These are phyloP conservation scores for Sphagnum magellanicum DNA, from an alignment of 228 moss, liverwort and hornwort species.

Conservation along the genomic window DNA sequence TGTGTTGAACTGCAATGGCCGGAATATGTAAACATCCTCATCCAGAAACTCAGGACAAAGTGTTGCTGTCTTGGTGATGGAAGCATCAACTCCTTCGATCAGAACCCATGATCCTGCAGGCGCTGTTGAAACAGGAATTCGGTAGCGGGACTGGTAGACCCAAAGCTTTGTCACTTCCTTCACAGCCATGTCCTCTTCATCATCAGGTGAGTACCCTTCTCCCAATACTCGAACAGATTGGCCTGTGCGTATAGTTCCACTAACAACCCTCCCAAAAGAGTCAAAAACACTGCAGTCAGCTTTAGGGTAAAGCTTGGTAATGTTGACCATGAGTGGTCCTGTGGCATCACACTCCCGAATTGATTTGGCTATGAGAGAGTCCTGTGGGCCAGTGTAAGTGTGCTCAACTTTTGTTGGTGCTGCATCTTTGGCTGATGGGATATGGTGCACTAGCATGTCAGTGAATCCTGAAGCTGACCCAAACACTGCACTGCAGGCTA, in stretches of 20 bases:
- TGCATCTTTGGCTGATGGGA: conserved; percentile 87
- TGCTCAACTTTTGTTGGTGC: conserved; percentile 80
- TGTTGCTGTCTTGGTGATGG: conserved; percentile 93
- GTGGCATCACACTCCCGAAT: conserved; percentile 81
- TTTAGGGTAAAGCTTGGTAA: conserved; percentile 91
- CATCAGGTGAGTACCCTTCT: conserved; percentile 95
- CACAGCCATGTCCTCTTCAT: conserved; percentile 98
- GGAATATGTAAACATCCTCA: conserved; percentile 93
- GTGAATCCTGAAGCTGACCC: conserved; percentile 86
- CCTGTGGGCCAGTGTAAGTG: conserved; percentile 86
- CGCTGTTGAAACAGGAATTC: conserved; percentile 67
- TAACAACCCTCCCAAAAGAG: conserved; percentile 83
- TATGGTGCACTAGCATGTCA: conserved; percentile 94
- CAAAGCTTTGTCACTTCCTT: conserved; percentile 96
- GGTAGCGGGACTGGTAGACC: conserved; percentile 96
- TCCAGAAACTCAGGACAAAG: conserved; percentile 73
- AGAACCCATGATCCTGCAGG: conserved; percentile 71
- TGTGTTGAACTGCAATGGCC: conserved; percentile 90
- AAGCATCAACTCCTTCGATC: conserved; percentile 95
- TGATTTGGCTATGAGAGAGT: conserved; percentile 61
- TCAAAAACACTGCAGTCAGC: conserved; percentile 96
- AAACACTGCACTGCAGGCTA: conserved; percentile 92
- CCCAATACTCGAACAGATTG: conserved; percentile 89
- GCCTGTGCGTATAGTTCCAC: conserved; percentile 88
- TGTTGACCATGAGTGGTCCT: conserved; percentile 90